Evolutionary conservation across 768 basidiomycete genomes (phyloP).

Genomic region (Lyophyllum shimeji): DNA sequence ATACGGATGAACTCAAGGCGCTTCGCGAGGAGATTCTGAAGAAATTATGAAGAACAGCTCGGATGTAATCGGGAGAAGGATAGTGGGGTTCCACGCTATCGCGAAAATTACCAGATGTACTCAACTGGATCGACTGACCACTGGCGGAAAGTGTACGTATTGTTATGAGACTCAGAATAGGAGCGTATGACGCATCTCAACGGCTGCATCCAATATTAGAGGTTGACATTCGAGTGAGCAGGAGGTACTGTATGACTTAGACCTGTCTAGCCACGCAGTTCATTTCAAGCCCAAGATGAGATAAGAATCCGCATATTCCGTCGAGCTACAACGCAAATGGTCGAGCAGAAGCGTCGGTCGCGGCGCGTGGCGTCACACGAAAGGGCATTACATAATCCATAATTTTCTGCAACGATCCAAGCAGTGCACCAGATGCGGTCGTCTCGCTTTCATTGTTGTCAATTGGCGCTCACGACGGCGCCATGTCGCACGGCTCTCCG

Average conservation of each 20-base stretch:
- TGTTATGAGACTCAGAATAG: conserved; percentile 7
- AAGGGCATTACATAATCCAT: conserved; percentile 21
- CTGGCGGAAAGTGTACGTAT: no score
- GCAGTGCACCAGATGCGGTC: not conserved
- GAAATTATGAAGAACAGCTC: conserved; percentile 40
- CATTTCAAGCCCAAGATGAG: no score
- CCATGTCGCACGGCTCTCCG: conserved; percentile 22
- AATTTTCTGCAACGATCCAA: not conserved
- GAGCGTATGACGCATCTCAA: no score
- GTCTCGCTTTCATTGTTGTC: not conserved
- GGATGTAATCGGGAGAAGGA: not conserved
- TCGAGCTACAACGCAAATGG: no score
- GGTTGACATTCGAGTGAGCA: no score
- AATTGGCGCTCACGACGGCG: conserved; percentile 2
- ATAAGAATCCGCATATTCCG: no score
- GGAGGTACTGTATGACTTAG: no score
- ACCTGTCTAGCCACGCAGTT: no score
- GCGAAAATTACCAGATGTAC: no score
- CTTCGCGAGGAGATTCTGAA: conserved; percentile 58
- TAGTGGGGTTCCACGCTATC: not conserved
- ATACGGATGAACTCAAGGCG: conserved; percentile 66
- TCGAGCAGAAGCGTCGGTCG: no score
- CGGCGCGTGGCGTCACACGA: not conserved
- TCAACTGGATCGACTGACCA: no score
- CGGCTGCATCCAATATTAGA: no score